phyloP scores from a whole-genome alignment of 352 stramenopile species.

The Phytophthora sojae region DNA sequence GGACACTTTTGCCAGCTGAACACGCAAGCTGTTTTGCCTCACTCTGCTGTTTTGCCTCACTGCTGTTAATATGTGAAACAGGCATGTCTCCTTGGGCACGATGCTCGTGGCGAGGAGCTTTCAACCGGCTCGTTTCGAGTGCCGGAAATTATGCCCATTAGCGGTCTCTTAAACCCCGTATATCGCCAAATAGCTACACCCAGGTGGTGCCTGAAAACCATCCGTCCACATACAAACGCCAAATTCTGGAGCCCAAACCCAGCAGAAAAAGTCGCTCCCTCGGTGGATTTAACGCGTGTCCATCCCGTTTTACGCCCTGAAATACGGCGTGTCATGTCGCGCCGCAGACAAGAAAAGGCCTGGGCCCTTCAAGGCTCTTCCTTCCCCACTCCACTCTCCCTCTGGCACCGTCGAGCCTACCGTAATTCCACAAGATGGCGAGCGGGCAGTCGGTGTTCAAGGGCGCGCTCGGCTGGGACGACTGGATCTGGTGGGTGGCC shows the following conservation, averaged over 20 bases:
- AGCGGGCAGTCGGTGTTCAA: conserved; percentile 71
- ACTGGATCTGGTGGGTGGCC: conserved; percentile 83
- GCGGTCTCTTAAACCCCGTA: not conserved
- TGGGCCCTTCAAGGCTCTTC: not conserved
- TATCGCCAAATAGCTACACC: not conserved
- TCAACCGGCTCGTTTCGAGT: not conserved
- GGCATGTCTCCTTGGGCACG: not conserved
- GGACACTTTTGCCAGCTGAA: not conserved
- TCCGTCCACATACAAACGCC: not conserved
- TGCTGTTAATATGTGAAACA: too few species aligned
- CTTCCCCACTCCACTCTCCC: conserved; percentile 6
- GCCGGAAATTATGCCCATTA: not conserved
- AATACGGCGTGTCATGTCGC: conserved; percentile 23
- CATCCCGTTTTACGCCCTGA: not conserved
- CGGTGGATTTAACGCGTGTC: not conserved
- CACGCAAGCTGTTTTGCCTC: too few species aligned
- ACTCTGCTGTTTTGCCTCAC: too few species aligned
- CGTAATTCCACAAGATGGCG: conserved; percentile 25
- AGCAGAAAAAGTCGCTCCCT: not conserved
- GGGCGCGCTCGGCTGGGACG: conserved; percentile 73
- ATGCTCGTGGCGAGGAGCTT: not conserved
- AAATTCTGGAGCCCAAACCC: not conserved
- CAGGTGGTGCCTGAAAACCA: not conserved
- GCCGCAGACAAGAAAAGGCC: not conserved
- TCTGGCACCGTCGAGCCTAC: not conserved